phyloP scores from a whole-genome alignment of 352 stramenopile genomes.

The Thraustotheca clavata region DNA sequence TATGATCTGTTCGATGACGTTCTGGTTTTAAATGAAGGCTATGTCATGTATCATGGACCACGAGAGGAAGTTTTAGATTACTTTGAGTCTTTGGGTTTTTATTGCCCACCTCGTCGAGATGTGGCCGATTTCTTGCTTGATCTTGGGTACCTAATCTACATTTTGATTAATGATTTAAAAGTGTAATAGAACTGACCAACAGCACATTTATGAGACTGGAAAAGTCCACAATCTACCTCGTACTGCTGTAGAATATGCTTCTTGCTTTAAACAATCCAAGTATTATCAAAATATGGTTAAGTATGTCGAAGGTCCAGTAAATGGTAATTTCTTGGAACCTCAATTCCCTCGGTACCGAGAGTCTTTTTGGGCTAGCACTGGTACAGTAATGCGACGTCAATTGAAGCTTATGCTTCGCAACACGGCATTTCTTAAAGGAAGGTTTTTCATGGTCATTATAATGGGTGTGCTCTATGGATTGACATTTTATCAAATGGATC shows the following conservation, averaged over 20 bases:
- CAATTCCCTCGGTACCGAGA: constrained; percentile 22
- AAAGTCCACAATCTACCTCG: constrained; percentile 17
- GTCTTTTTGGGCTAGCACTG: constrained; percentile 12
- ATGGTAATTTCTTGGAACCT: constrained; percentile 23
- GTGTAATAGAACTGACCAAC: constrained; percentile 28
- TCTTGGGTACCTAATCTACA: constrained; percentile 27
- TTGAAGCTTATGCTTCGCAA: constrained; percentile 62
- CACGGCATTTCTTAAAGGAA: constrained; percentile 38
- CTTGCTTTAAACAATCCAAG: constrained; percentile 37
- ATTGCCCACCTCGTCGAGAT: constrained; percentile 53
- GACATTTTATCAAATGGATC: constrained; percentile 46
- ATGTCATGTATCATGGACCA: constrained; percentile 82
- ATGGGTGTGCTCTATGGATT: constrained; percentile 44
- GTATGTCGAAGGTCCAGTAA: constrained; percentile 24
- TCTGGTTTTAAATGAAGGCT: constrained; percentile 84
- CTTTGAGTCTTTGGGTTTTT: constrained; percentile 66
- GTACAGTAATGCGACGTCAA: constrained; percentile 39
- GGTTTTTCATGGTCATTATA: constrained; percentile 38
- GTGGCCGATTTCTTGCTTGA: constrained; percentile 88
- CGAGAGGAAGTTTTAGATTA: constrained; percentile 50
- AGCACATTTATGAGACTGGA: constrained; percentile 12
- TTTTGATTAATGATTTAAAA: constrained; percentile 6
- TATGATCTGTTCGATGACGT: constrained; percentile 91
- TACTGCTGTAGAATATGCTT: constrained; percentile 34
- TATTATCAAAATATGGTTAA: constrained; percentile 41